Evolutionary conservation across 805 yeast genomes (phyloP).

Genomic region (Myxozyma geophila): DNA sequence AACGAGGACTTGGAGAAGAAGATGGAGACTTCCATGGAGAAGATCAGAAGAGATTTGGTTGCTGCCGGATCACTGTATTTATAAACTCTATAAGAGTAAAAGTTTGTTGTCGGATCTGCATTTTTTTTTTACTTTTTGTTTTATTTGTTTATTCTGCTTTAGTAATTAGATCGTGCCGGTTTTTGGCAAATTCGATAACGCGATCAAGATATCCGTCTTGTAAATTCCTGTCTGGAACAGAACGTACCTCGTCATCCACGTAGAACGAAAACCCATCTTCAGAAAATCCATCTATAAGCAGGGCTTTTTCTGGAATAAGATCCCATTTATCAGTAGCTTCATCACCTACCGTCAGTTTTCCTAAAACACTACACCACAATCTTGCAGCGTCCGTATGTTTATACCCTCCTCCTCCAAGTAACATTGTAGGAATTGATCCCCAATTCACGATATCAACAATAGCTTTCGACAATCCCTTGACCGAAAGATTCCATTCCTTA

Average conservation of each 20-base stretch:
- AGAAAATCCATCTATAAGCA: constrained; percentile 18
- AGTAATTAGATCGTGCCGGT: constrained; percentile 2
- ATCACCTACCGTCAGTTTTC: constrained; percentile 9
- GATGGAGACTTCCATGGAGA: constrained; percentile 81
- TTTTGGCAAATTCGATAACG: constrained; percentile 6
- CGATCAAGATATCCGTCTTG: constrained; percentile 21
- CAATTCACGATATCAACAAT: constrained; percentile 44
- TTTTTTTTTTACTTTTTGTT: background rate
- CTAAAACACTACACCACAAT: constrained; percentile 55
- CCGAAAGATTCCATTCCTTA: constrained; percentile 70
- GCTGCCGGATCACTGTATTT: constrained; percentile 93
- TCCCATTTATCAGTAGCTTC: constrained; percentile 22
- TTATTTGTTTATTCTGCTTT: background rate
- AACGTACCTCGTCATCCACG: constrained; percentile 7
- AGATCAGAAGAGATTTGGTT: constrained; percentile 87
- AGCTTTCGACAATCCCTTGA: constrained; percentile 52
- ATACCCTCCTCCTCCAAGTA: constrained; percentile 83
- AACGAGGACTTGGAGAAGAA: constrained; percentile 82
- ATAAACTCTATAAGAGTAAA: constrained; percentile 31
- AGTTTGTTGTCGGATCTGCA: background rate
- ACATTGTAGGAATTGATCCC: constrained; percentile 47
- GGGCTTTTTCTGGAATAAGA: constrained; percentile 22
- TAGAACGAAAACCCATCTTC: constrained; percentile 25
- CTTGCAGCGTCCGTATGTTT: constrained; percentile 64
- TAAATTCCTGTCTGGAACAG: constrained; percentile 5